Percentiles rank a stretch among this genome's conserved stretches.
These are phyloP conservation scores for Leptographium wingfieldii DNA, from an alignment of 2,329 filamentous ascomycete species.

Conservation along the genomic window DNA sequence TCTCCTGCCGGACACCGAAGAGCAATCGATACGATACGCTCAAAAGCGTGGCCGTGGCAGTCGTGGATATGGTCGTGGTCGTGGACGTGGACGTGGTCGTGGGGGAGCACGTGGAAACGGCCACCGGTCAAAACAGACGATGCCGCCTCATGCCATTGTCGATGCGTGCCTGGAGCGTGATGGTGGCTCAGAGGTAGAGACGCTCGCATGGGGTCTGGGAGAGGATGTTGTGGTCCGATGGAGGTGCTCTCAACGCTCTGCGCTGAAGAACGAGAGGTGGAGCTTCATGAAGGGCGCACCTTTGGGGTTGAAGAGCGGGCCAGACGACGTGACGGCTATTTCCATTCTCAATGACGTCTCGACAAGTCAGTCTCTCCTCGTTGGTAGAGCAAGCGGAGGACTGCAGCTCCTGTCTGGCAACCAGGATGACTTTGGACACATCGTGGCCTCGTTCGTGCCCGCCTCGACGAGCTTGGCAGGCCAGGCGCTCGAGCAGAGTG, in stretches of 20 bases:
- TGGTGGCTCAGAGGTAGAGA: constrained; percentile 35
- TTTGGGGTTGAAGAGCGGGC: background rate
- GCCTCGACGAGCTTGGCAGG: background rate
- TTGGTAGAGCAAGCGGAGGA: background rate
- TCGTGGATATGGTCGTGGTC: constrained; percentile 24
- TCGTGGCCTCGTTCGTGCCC: background rate
- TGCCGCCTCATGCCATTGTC: constrained; percentile 19
- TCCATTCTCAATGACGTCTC: background rate
- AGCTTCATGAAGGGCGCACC: background rate
- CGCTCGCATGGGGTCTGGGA: constrained; percentile 2
- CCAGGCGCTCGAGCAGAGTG: background rate
- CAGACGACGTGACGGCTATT: constrained; percentile 3
- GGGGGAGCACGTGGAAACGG: background rate
- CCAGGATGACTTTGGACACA: background rate
- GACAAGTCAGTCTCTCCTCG: background rate
- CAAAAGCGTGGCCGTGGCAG: constrained; percentile 5
- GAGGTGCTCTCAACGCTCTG: background rate
- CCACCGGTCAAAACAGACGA: background rate
- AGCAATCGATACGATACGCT: background rate
- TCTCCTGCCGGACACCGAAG: constrained; percentile 12
- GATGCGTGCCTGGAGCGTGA: constrained; percentile 28
- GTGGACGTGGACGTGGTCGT: constrained; percentile 21
- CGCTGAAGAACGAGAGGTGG: background rate
- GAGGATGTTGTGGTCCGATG: constrained; percentile 2
- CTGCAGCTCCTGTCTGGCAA: background rate